A percentile compares a stretch with the other conserved stretches of the same genome.
phyloP scores from a whole-genome alignment of 345 rosid species.

The Turnera subulata region DNA sequence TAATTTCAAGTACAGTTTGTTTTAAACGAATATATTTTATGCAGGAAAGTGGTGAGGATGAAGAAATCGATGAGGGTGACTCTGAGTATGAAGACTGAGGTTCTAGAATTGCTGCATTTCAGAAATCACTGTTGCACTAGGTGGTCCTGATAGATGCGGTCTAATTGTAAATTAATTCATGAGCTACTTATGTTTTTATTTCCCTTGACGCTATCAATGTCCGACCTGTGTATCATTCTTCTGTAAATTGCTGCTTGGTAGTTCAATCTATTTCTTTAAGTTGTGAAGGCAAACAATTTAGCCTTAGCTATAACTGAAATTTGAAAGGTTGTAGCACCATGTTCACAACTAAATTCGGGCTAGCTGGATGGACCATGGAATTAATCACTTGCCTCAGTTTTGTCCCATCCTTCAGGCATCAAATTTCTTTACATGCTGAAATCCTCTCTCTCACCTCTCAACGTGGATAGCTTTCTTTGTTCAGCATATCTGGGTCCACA shows the following conservation, averaged over 20 bases:
- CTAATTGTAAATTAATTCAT: constrained; percentile 19
- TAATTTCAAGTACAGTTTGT: constrained; percentile 8
- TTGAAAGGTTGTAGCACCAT: neutral
- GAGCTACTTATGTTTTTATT: constrained; percentile 2
- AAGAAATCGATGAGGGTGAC: constrained; percentile 55
- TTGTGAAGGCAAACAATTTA: neutral
- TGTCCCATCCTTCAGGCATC: too few species aligned
- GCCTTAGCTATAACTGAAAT: neutral
- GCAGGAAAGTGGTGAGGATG: constrained; percentile 70
- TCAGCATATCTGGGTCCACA: too few species aligned
- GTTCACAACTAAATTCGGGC: neutral
- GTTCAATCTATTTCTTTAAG: neutral
- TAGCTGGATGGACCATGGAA: neutral
- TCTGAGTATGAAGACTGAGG: constrained; percentile 55
- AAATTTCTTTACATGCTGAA: too few species aligned
- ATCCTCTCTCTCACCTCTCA: too few species aligned
- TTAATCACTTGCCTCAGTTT: neutral
- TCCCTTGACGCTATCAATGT: constrained; percentile 8
- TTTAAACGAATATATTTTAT: constrained; percentile 6
- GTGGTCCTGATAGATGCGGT: constrained; percentile 14
- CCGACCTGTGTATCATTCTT: constrained; percentile 18
- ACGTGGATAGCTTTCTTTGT: too few species aligned
- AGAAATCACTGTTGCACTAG: constrained; percentile 12
- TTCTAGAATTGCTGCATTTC: constrained; percentile 9
- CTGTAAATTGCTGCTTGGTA: constrained; percentile 22